Conservation (phyloP, 164 flowering plant species). For the Euptelea pleiosperma region DNA sequence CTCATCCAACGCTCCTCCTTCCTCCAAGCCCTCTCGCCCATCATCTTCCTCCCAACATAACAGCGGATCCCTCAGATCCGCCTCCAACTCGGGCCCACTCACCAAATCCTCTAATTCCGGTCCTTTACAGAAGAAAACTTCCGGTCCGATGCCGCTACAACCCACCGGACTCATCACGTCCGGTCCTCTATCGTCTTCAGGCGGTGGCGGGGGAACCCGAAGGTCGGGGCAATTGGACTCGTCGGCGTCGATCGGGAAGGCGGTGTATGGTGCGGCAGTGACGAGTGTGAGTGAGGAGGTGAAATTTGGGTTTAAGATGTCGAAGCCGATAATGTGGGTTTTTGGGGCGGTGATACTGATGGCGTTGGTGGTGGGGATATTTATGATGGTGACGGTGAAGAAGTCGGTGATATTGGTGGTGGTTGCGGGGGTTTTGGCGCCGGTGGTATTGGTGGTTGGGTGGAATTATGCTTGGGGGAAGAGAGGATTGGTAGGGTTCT, state of each 20-base stretch:
- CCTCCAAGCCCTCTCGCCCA: slow-evolving; percentile 41
- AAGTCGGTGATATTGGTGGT: slow-evolving; percentile 60
- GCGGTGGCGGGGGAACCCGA: slow-evolving; percentile 18
- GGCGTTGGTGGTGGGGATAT: slow-evolving; percentile 72
- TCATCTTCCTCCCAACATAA: slow-evolving; percentile 59
- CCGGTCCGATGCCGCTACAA: slow-evolving; percentile 26
- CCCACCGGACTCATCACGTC: slow-evolving; percentile 46
- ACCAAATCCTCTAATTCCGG: slow-evolving; percentile 28
- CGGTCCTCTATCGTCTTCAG: slow-evolving; percentile 33
- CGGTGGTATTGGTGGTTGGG: slow-evolving; percentile 27
- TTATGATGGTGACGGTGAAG: slow-evolving; percentile 78
- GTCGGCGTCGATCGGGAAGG: slow-evolving; percentile 34
- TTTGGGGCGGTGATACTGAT: slow-evolving; percentile 49
- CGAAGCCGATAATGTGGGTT: slow-evolving; percentile 71
- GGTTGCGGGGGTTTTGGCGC: slow-evolving; percentile 46
- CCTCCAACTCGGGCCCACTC: slow-evolving; percentile 39
- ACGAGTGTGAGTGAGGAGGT: slow-evolving; percentile 55
- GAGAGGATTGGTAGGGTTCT: slow-evolving; percentile 54
- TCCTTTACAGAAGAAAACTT: slow-evolving; percentile 29
- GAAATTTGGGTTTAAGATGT: slow-evolving; percentile 53
- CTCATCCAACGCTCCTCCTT: too few relatives aligned
- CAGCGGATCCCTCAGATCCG: slow-evolving; percentile 73
- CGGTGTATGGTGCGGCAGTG: slow-evolving; percentile 64
- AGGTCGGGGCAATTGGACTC: slow-evolving; percentile 27
- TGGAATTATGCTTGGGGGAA: slow-evolving; percentile 69